Conservation (phyloP, 495 filamentous ascomycete genomes). For the Choiromyces venosus region DNA sequence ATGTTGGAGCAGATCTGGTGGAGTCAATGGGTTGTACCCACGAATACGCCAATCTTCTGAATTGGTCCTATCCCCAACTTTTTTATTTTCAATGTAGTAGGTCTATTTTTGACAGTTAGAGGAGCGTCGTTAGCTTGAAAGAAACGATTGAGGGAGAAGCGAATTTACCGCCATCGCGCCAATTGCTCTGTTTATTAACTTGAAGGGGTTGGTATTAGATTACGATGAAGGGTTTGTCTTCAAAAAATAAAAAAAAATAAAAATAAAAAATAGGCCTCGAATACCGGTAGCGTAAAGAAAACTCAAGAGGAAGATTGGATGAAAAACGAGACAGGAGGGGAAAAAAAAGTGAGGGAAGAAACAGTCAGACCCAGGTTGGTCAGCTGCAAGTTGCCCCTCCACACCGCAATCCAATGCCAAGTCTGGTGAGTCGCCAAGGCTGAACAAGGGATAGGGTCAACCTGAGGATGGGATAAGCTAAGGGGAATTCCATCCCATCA, state of each 20-base stretch:
- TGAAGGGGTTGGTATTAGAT: neutral
- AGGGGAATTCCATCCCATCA: too few species aligned
- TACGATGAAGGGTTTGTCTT: neutral
- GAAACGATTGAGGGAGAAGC: neutral
- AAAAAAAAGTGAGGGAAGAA: neutral
- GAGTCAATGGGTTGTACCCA: slow-evolving; percentile 88
- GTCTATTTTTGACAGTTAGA: slow-evolving; percentile 37
- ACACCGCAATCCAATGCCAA: neutral
- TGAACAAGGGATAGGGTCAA: neutral
- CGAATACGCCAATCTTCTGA: slow-evolving; percentile 89
- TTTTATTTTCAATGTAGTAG: slow-evolving; percentile 86
- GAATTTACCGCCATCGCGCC: neutral
- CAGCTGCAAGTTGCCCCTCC: neutral
- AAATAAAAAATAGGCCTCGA: too few species aligned
- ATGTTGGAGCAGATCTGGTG: slow-evolving; percentile 90
- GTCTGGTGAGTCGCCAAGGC: neutral
- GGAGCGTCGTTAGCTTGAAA: neutral
- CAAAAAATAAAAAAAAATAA: too few species aligned
- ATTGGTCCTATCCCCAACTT: slow-evolving; percentile 72
- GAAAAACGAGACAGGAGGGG: neutral
- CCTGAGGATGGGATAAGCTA: too few species aligned
- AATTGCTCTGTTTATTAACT: neutral
- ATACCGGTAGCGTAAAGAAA: neutral
- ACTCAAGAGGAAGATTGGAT: neutral
- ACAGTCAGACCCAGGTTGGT: neutral